A percentile compares a stretch with the other conserved stretches of the same genome.
These are phyloP conservation scores for Cladophialophora bantiana DNA, from an alignment of 2,329 filamentous ascomycete genomes.

Conservation along the genomic window DNA sequence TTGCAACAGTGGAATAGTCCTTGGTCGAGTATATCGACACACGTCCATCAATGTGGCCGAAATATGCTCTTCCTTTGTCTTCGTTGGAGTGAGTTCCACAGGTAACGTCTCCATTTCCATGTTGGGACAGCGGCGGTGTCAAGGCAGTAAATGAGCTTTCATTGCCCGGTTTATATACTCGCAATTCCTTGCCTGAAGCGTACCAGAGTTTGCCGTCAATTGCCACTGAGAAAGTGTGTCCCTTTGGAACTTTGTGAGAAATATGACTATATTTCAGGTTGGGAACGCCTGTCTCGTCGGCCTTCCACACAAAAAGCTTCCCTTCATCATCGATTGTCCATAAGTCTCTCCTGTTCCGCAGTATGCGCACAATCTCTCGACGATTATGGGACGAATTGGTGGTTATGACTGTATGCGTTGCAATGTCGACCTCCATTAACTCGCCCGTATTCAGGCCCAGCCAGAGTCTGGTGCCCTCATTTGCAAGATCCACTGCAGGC, in stretches of 20 bases:
- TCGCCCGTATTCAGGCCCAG: constrained; percentile 89
- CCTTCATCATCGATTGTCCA: constrained; percentile 95
- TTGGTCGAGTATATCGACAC: constrained; percentile 86
- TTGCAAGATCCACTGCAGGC: constrained; percentile 75
- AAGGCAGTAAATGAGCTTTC: constrained; percentile 66
- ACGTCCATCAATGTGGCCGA: constrained; percentile 93
- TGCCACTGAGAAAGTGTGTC: constrained; percentile 87
- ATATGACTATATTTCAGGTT: constrained; percentile 77
- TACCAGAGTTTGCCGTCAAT: constrained; percentile 88
- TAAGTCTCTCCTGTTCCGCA: constrained; percentile 84
- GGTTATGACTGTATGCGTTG: constrained; percentile 71
- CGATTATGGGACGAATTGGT: constrained; percentile 78
- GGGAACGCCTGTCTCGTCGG: constrained; percentile 75
- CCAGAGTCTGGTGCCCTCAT: constrained; percentile 85
- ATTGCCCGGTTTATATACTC: constrained; percentile 79
- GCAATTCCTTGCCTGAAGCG: constrained; percentile 83
- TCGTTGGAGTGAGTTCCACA: constrained; percentile 78
- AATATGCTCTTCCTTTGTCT: constrained; percentile 79
- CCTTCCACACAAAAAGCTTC: constrained; percentile 84
- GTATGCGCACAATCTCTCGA: constrained; percentile 81
- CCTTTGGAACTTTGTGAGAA: constrained; percentile 78
- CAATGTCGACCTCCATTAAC: constrained; percentile 85
- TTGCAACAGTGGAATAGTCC: constrained; percentile 77
- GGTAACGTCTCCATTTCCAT: constrained; percentile 83
- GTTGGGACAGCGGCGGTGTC: constrained; percentile 69